These are phyloP conservation scores for Diaporthe ilicicola DNA, from an alignment of 2,329 filamentous ascomycete genomes.

Conservation along the genomic window DNA sequence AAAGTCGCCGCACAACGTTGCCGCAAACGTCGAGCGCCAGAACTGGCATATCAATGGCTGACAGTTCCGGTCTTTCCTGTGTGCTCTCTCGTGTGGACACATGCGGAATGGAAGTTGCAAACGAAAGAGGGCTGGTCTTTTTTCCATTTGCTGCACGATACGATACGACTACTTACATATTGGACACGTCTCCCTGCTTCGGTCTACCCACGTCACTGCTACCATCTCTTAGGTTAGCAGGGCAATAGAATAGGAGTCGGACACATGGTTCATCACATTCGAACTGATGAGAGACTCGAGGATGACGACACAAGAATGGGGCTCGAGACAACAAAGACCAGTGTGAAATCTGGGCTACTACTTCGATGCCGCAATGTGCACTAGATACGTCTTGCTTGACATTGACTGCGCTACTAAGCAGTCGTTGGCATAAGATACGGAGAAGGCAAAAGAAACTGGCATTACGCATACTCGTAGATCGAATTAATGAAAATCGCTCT, in stretches of 20 bases:
- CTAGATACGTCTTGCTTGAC: not conserved
- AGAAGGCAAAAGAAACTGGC: not conserved
- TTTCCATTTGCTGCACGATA: slow-evolving; percentile 11
- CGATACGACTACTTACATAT: not conserved
- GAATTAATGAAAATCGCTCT: not conserved
- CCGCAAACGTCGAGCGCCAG: not conserved
- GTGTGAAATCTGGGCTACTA: not conserved
- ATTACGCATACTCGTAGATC: not conserved
- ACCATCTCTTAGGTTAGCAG: no score
- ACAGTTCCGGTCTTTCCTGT: no score
- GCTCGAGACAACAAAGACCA: not conserved
- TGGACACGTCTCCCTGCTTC: not conserved
- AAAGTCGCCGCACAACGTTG: no score
- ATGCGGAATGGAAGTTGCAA: not conserved
- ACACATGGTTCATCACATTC: not conserved
- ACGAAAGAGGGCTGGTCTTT: not conserved
- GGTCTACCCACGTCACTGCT: not conserved
- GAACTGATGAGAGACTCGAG: not conserved
- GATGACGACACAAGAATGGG: not conserved
- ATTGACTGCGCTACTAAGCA: not conserved
- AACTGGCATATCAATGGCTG: no score
- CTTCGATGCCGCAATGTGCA: not conserved
- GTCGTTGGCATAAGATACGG: not conserved
- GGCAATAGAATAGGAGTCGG: no score
- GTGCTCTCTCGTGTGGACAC: not conserved